Conservation (phyloP, 768 basidiomycete species). For the Serendipita sp. region DNA sequence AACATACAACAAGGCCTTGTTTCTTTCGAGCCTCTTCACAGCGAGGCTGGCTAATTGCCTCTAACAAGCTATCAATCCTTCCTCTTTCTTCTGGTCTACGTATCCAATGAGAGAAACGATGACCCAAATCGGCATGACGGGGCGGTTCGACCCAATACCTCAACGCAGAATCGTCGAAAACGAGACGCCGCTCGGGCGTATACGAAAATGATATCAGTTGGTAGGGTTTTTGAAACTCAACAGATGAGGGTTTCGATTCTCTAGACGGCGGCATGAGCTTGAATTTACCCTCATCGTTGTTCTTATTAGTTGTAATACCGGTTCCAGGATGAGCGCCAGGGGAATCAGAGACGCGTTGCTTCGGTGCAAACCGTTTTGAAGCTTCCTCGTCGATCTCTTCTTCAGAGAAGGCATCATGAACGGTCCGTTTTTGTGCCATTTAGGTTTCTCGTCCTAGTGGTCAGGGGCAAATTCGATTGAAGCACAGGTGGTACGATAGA, state of each 20-base stretch:
- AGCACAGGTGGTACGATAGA: too few relatives aligned
- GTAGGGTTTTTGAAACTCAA: conserved; percentile 47
- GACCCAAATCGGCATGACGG: conserved; percentile 39
- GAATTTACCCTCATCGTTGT: too few relatives aligned
- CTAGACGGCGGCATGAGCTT: background rate
- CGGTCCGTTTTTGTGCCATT: background rate
- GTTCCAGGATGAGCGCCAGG: too few relatives aligned
- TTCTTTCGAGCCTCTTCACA: conserved; percentile 18
- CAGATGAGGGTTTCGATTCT: background rate
- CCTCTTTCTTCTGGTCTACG: conserved; percentile 46
- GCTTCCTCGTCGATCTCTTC: background rate
- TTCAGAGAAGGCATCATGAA: background rate
- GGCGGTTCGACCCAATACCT: conserved; percentile 60
- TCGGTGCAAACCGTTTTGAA: background rate
- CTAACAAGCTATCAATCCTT: conserved; percentile 51
- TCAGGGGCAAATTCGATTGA: background rate
- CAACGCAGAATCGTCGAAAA: conserved; percentile 22
- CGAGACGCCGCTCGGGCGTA: conserved; percentile 19
- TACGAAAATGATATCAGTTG: conserved; percentile 61
- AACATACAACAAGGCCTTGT: conserved; percentile 25
- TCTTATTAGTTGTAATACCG: too few relatives aligned
- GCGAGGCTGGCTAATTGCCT: conserved; percentile 34
- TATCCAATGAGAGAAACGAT: conserved; percentile 61
- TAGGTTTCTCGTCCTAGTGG: background rate
- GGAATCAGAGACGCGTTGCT: too few relatives aligned